Evolutionary conservation across 805 yeast species (phyloP).

Genomic region (Spathaspora sp.): DNA sequence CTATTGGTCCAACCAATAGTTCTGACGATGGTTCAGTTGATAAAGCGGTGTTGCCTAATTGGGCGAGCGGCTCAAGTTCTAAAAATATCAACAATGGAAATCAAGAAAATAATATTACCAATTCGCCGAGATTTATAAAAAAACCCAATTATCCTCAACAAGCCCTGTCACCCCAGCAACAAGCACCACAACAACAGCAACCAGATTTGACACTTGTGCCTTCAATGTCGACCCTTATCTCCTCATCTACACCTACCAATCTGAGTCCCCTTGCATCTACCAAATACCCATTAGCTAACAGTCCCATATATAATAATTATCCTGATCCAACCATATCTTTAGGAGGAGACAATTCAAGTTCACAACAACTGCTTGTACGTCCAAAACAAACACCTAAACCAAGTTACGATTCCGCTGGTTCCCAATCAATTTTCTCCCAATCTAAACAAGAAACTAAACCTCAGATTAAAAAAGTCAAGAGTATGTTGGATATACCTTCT

Average conservation of each 20-base stretch:
- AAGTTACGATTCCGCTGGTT: not conserved
- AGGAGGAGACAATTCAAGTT: not conserved
- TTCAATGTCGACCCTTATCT: not conserved
- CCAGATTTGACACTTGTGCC: too few relatives aligned
- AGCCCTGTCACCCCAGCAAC: not conserved
- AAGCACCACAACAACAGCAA: not conserved
- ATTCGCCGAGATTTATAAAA: conserved; percentile 2
- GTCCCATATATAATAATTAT: not conserved
- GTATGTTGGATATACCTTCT: conserved; percentile 4
- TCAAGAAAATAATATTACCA: not conserved
- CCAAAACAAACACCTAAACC: conserved; percentile 2
- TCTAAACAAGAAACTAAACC: not conserved
- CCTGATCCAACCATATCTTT: not conserved
- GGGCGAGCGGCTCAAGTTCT: not conserved
- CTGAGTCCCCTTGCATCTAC: not conserved
- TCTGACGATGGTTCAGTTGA: too few relatives aligned
- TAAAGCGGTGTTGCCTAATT: not conserved
- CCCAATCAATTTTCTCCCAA: conserved; percentile 1
- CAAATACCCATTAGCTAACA: not conserved
- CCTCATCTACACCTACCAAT: not conserved
- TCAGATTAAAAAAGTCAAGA: conserved; percentile 1
- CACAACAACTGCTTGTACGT: conserved; percentile 3
- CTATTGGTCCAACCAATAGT: not conserved
- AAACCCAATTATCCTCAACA: not conserved
- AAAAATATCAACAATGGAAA: not conserved